Percentiles rank a stretch among this genome's conserved stretches.
phyloP scores from a whole-genome alignment of 805 yeast species.

The Blastobotrys americana region DNA sequence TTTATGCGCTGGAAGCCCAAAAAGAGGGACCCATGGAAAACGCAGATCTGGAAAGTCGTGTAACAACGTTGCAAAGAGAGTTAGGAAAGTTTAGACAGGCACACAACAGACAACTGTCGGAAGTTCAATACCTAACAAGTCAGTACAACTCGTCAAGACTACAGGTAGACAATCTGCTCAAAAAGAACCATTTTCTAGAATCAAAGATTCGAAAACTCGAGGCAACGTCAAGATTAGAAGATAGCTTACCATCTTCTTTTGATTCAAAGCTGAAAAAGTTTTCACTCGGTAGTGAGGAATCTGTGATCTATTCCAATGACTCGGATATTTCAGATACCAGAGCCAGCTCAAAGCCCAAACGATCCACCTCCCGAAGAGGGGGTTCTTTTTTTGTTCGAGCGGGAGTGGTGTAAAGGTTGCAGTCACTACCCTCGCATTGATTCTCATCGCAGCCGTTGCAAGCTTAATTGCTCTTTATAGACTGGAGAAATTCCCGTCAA shows the following conservation, averaged over 20 bases:
- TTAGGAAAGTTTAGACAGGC: slow-evolving; percentile 10
- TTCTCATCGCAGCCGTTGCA: slow-evolving; percentile 2
- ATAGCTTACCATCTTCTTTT: background rate
- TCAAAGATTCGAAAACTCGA: slow-evolving; percentile 1
- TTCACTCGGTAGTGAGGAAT: background rate
- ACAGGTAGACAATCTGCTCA: slow-evolving; percentile 8
- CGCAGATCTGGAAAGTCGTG: slow-evolving; percentile 1
- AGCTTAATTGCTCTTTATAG: background rate
- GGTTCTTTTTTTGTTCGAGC: slow-evolving; percentile 11
- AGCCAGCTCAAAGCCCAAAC: background rate
- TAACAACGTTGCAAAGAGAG: slow-evolving; percentile 4
- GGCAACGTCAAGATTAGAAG: background rate
- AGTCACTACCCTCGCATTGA: slow-evolving; percentile 8
- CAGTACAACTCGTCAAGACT: slow-evolving; percentile 15
- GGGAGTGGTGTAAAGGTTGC: slow-evolving; percentile 7
- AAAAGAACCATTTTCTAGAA: slow-evolving; percentile 6
- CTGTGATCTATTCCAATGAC: background rate
- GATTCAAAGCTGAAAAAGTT: background rate
- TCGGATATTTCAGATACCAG: background rate
- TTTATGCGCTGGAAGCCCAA: background rate
- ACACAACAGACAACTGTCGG: slow-evolving; percentile 15
- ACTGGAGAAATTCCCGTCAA: background rate
- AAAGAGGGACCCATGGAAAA: background rate
- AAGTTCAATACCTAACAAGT: slow-evolving; percentile 17
- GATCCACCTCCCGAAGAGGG: background rate